Evolutionary conservation across 108 stramenopile species (phyloP).

Genomic region (Cyclotella kingstonii): DNA sequence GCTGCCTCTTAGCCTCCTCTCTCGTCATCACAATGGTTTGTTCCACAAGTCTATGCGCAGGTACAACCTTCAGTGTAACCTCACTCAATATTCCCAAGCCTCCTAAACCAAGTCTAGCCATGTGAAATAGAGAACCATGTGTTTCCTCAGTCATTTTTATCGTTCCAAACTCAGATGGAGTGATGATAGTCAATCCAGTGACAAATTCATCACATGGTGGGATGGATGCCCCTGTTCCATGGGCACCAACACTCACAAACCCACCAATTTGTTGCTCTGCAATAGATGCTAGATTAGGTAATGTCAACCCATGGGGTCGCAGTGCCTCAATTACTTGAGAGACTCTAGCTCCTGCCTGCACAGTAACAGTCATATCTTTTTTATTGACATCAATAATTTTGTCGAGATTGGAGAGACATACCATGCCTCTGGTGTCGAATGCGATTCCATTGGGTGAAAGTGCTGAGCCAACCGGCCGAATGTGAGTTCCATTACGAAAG

Average conservation of each 20-base stretch:
- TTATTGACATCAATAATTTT: conserved; percentile 76
- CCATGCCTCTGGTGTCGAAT: conserved; percentile 70
- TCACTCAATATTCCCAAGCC: conserved; percentile 94
- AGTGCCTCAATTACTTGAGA: conserved; percentile 77
- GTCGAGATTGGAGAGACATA: conserved; percentile 87
- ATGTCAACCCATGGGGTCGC: conserved; percentile 77
- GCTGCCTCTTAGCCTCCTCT: conserved; percentile 67
- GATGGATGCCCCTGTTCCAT: conserved; percentile 93
- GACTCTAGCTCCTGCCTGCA: conserved; percentile 92
- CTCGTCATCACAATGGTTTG: conserved; percentile 87
- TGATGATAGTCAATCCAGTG: conserved; percentile 83
- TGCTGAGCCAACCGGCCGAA: conserved; percentile 93
- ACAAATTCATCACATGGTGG: conserved; percentile 96
- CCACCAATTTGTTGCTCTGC: conserved; percentile 98
- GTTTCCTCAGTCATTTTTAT: conserved; percentile 62
- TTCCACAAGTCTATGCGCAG: conserved; percentile 87
- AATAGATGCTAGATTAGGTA: conserved; percentile 95
- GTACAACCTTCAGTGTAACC: conserved; percentile 87
- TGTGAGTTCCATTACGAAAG: conserved; percentile 45
- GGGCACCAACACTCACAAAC: conserved; percentile 92
- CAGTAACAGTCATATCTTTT: conserved; percentile 81
- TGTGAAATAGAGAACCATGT: conserved; percentile 72
- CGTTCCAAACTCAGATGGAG: conserved; percentile 79
- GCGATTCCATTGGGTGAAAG: conserved; percentile 95
- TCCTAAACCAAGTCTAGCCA: conserved; percentile 91